Base-by-base conservation (phyloP, 2,329 filamentous ascomycete species). In the Zarea fungicola region DNA sequence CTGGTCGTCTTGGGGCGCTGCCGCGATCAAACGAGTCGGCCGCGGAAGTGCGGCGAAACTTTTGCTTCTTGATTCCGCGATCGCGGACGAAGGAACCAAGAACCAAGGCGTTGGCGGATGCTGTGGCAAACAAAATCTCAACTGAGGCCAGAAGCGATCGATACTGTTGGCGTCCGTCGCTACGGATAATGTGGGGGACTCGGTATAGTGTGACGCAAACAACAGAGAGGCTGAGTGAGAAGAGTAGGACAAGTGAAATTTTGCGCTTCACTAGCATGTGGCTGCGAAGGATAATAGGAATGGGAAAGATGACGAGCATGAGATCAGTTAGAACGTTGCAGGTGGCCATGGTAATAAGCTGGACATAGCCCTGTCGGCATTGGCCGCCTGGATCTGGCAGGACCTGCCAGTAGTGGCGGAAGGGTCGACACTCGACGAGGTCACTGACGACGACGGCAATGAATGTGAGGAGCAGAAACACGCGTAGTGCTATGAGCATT, bases 1-100 rank as follows among this genome's bases (percentile, higher is more conserved):
- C 74, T 54, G 71, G 76, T 54, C 75, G 71, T 53, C 65, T 70
- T 16, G 67, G 59, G 35, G 59, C 58, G 47, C 59, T 60, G 11
- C 59, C 52, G 13, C 63, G 73, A 42, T 81, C 83, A 32, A 85
- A 70, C 1, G 87, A 90, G 34, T 81, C 80, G 36, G 77, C 76
- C 4, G 78, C 70, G 2, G 83, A 81, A 14, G 75, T 75, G 53
- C 81, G 77, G 47, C 85, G 84, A 69, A 87, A 96, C 62, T 89
- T 93, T 49, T 78, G 77, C 68, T 95, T 96, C 74, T 97, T 97
- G 34, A 90, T 73, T 22, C 93, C 93, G 46, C 89, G 81, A 63
- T 97, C 92, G 13, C 92, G 81, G 23, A 97, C 83, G 61, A 97
- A 97, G 0, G 91, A 95, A 11, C 92, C 92, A 3, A 99, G 79